Evolutionary conservation across 495 filamentous ascomycete genomes (phyloP).

Genomic region (Annulohypoxylon nitens): DNA sequence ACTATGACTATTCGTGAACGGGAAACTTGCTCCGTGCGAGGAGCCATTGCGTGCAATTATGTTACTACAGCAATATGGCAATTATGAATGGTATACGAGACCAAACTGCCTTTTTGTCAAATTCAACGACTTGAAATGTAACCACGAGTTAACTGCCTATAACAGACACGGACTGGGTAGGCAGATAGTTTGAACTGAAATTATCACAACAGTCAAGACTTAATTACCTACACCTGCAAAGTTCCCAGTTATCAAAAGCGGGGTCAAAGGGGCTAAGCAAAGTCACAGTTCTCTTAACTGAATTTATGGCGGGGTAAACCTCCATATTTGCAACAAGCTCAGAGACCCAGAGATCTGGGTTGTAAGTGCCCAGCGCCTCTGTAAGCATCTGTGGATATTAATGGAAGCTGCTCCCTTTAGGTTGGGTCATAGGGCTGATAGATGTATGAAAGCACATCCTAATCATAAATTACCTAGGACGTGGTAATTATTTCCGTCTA

Average conservation of each 20-base stretch:
- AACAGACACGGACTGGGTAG: too few species aligned
- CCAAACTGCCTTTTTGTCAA: too few species aligned
- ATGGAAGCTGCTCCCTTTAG: background rate
- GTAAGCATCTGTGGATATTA: background rate
- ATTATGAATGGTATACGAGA: background rate
- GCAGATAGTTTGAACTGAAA: too few species aligned
- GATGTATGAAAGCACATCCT: background rate
- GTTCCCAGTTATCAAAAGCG: background rate
- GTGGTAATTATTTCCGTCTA: background rate
- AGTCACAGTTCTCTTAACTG: conserved; percentile 16
- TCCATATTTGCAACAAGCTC: background rate
- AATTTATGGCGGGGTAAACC: conserved; percentile 42
- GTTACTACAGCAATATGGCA: background rate
- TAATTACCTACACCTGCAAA: background rate
- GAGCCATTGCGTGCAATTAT: conserved; percentile 52
- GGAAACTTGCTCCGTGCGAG: conserved; percentile 57
- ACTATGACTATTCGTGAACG: conserved; percentile 2
- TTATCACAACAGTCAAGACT: too few species aligned
- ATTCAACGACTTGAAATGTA: too few species aligned
- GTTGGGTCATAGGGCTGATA: conserved; percentile 2
- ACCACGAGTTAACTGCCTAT: too few species aligned
- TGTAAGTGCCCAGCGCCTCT: background rate
- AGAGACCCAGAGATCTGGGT: background rate
- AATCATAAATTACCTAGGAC: background rate
- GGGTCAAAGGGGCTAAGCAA: background rate